Conservation (phyloP, 2,329 filamentous ascomycete species). For the Trichoderma sp. region DNA sequence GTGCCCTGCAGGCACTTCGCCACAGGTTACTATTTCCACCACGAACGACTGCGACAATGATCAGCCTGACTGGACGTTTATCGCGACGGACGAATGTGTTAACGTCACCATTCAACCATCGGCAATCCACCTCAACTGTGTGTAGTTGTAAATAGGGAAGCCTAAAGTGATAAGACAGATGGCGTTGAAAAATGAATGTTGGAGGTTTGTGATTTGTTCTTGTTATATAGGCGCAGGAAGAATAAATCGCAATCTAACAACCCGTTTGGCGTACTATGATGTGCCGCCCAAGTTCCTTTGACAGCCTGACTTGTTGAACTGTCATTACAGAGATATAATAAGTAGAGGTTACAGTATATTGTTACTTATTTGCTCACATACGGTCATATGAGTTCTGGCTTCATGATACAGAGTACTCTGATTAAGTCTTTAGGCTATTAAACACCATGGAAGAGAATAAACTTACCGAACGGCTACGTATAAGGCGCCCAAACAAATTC, state of each 20-base stretch:
- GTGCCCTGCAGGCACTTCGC: neutral
- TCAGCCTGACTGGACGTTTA: neutral
- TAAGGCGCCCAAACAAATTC: too few relatives aligned
- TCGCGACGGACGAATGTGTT: neutral
- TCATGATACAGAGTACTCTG: too few relatives aligned
- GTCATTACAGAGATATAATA: too few relatives aligned
- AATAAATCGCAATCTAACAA: neutral
- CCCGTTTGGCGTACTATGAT: neutral
- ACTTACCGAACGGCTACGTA: neutral
- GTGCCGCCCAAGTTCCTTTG: slow-evolving; percentile 27
- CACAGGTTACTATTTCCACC: neutral
- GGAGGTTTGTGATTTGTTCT: neutral
- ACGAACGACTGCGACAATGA: neutral
- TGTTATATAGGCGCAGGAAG: neutral
- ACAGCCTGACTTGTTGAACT: slow-evolving; percentile 28
- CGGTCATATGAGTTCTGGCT: too few relatives aligned
- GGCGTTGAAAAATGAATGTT: neutral
- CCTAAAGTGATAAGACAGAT: neutral
- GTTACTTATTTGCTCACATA: too few relatives aligned
- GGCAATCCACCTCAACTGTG: neutral
- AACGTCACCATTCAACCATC: neutral
- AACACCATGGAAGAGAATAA: too few relatives aligned
- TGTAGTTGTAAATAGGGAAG: neutral
- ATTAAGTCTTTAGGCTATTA: too few relatives aligned
- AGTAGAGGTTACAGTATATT: too few relatives aligned